phyloP scores from a whole-genome alignment of 352 stramenopile species.

The Blastocystis sp. region DNA sequence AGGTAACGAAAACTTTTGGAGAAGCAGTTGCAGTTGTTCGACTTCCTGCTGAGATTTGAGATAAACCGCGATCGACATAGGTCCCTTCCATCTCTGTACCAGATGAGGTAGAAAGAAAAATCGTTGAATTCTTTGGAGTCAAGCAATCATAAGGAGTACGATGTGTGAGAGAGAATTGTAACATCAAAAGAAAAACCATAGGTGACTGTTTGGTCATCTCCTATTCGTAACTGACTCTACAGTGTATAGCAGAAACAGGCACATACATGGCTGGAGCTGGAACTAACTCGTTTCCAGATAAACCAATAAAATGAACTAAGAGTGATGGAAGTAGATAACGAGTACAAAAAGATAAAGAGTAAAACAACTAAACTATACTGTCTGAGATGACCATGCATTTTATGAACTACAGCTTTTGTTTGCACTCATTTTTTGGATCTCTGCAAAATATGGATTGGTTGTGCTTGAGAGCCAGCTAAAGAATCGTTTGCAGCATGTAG shows the following conservation, averaged over 20 bases:
- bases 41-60: neutral
- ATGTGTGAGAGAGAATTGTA: neutral
- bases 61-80: neutral
- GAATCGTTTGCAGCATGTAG: neutral
- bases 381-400: neutral
- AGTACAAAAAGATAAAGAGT: neutral
- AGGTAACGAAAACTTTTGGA: neutral
- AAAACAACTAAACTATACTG: neutral
- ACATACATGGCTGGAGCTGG: neutral
- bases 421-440: neutral
- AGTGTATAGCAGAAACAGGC: neutral
- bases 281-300: neutral
- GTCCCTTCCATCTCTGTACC: neutral
- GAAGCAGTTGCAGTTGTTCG: neutral
- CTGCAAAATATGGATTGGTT: too few species aligned
- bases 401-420: neutral
- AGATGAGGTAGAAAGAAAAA: neutral
- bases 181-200: neutral
- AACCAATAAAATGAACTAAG: neutral
- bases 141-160: neutral
- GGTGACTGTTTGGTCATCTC: neutral
- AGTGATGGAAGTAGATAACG: neutral
- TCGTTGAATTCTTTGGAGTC: neutral
- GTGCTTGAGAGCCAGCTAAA: neutral
- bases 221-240: neutral